Base-by-base conservation (phyloP, 1,139 yeast genomes). In the Pichia sp. region DNA sequence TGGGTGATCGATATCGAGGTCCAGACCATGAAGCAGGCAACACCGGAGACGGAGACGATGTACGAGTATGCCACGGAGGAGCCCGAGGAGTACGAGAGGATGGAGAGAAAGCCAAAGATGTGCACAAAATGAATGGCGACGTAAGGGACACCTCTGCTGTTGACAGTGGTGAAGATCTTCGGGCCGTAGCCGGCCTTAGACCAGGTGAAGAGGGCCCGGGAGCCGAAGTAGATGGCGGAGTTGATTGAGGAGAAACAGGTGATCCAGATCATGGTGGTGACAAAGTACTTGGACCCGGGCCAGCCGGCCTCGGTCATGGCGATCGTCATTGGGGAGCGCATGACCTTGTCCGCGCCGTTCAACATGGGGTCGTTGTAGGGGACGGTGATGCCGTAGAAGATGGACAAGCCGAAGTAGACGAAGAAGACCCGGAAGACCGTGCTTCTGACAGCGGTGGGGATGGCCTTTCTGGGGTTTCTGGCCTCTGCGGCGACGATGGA, bases 391-490 rank as follows among this genome's bases (percentile, higher is more conserved):
- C 84, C 84, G 60, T 81, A 81, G 51, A 73, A 68, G 13, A 81
- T 66, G 5, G 83, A 76, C 52, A 80, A 71, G 42, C 85, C 85
- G 70, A 80, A 75, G 63, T 81, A 82, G 41, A 81, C 79, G 53
- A 77, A 66, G 32, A 81, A 63, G 38, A 82, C 79, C 61, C 87
- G 71, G 69, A 77, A 71, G 49, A 81, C 72, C 0, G 85, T 80
- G 56, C 82, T 86, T 68, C 79, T 79, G 45, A 80, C 81, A 29
- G 85, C 86, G 49, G 68, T 72, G 7, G 86, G 86, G 23, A 82
- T 74, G 16, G 85, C 83, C 55, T 70, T 75, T 36, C 77, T 68
- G 13, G 85, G 85, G 58, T 80, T 79, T 62, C 75, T 74, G 0
- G 84, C 72, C 62, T 82, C 87, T 19, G 81, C 76, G 0, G 85